Base-by-base conservation (phyloP, 768 basidiomycete species). In the Clitopilus passeckerianus region DNA sequence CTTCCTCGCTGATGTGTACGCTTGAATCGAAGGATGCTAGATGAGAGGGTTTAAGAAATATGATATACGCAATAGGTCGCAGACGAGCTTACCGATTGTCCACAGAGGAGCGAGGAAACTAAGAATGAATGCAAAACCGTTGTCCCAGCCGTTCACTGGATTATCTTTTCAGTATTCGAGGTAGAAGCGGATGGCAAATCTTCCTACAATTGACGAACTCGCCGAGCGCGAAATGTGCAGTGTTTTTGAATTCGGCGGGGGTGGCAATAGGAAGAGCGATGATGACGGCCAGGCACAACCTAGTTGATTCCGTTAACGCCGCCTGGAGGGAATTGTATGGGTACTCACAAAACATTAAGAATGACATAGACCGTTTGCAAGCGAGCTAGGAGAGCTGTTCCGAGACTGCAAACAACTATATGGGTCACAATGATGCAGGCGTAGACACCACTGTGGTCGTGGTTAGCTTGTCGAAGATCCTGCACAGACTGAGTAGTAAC, bases 1-100 rank as follows among this genome's bases (percentile, higher is more conserved):
- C 86, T 67, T 89, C 88, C 65, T 89, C 87, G 57, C 84, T 86
- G 58, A 90, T 87, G 63, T 90, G 87, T 0, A 89, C 82, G 57
- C 76, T 78, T 0, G 81, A 80, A 66, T 89, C 86, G 53, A 78
- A 78, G 6, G 71, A 77, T 23, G 72, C 77, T 74, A 30, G 8
- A 27, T 10, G 15, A 20, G 53, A 27, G 7, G 8, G 33, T 27
- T 27, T 6, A 57, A 20, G 12, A 34, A 1, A 30, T 20, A 7
- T 7, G 24, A 18, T 15, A 30, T 5, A 58, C 2, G 37, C 10
- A n/a, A 34, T 10, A 10, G 12, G 27, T 30, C 23, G 10, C 1
- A 7, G 14, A 22, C 16, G 14, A 15, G 50, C 70, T 23, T 30
- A 77, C 76, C 70, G n/a, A 80, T 77, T 1, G 77, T 76, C 78